Percentiles rank a stretch among this genome's conserved stretches.
Evolutionary conservation across 108 stramenopile species (phyloP).

Genomic region (Bacterosira constricta): DNA sequence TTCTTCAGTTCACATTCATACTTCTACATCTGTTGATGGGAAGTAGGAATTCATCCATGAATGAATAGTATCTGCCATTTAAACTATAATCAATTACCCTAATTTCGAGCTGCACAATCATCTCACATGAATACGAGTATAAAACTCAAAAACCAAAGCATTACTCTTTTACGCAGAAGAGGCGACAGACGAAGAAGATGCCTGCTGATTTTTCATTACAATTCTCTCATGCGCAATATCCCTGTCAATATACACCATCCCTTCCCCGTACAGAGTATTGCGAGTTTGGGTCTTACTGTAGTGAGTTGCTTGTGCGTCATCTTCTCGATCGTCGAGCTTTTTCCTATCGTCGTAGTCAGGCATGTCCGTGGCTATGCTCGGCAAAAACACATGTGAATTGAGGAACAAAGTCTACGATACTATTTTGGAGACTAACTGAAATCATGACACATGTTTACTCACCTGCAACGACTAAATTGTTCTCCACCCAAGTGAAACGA

Average conservation of each 20-base stretch:
- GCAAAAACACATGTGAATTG: too few species aligned
- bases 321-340: constrained; percentile 37
- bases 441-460: background rate
- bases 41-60: too few species aligned
- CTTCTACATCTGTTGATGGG: too few species aligned
- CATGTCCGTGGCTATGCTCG: constrained; percentile 59
- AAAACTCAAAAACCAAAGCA: background rate
- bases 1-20: too few species aligned
- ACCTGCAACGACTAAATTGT: constrained; percentile 57
- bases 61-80: too few species aligned
- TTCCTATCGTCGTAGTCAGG: constrained; percentile 72
- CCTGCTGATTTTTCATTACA: constrained; percentile 25
- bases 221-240: constrained; percentile 48
- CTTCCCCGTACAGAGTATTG: constrained; percentile 41
- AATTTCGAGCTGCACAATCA: too few species aligned
- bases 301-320: constrained; percentile 53
- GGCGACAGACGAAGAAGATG: background rate
- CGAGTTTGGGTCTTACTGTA: constrained; percentile 62
- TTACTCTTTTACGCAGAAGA: background rate
- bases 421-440: too few species aligned
- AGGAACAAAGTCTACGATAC: too few species aligned
- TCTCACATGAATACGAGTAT: background rate
- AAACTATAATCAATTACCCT: too few species aligned
- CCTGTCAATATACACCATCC: constrained; percentile 41
- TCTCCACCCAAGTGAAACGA: constrained; percentile 61